These are phyloP conservation scores for Scopulariopsis brevicaulis DNA, from an alignment of 2,329 filamentous ascomycete genomes.

Conservation along the genomic window DNA sequence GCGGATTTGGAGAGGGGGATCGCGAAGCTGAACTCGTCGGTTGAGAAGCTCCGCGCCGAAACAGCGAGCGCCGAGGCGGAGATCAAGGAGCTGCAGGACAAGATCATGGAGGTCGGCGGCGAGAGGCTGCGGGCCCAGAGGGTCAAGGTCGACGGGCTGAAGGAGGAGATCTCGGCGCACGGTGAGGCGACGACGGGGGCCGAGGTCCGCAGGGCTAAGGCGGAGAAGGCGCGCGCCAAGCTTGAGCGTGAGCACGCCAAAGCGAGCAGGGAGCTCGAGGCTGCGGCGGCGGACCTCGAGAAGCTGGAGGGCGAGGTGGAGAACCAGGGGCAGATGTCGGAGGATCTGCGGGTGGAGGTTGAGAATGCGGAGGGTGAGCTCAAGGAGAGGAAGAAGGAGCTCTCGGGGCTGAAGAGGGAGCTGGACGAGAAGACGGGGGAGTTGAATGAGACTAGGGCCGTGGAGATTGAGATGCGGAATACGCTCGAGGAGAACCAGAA, in stretches of 20 bases:
- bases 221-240: conserved; percentile 83
- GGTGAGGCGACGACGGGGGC: conserved; percentile 75
- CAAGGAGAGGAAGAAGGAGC: conserved; percentile 66
- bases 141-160: conserved; percentile 78
- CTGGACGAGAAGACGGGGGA: conserved; percentile 78
- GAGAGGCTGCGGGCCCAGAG: conserved; percentile 86
- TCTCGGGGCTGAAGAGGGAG: conserved; percentile 69
- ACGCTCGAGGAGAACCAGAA: conserved; percentile 97
- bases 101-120: conserved; percentile 97
- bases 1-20: conserved; percentile 69
- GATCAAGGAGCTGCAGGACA: conserved; percentile 86
- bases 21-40: conserved; percentile 60
- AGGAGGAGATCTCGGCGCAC: conserved; percentile 71
- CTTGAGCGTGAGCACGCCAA: conserved; percentile 74
- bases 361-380: conserved; percentile 76
- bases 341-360: conserved; percentile 59
- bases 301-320: conserved; percentile 68
- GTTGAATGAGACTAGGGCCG: conserved; percentile 76
- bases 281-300: conserved; percentile 61
- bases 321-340: conserved; percentile 64
- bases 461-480: conserved; percentile 97
- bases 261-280: conserved; percentile 67
- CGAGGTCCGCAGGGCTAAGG: conserved; percentile 82
- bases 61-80: conserved; percentile 86
- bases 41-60: conserved; percentile 69